These are phyloP conservation scores for Boletales sp. DNA, from an alignment of 768 basidiomycete genomes.

Conservation along the genomic window DNA sequence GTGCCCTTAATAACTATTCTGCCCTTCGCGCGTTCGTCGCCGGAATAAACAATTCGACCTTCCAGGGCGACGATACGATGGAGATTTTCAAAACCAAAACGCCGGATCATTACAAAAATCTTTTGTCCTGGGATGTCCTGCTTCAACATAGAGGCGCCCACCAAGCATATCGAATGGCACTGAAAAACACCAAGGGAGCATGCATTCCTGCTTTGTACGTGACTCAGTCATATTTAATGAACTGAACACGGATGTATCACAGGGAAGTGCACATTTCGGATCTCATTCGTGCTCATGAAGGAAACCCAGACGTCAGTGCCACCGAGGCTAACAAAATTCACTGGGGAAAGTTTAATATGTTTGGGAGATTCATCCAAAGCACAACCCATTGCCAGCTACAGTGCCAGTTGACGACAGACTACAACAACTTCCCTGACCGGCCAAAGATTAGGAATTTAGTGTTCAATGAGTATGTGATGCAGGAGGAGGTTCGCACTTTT, in stretches of 20 bases:
- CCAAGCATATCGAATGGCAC: slow-evolving; percentile 85
- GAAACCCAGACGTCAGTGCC: slow-evolving; percentile 68
- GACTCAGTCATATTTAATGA: slow-evolving; percentile 3
- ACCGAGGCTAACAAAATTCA: slow-evolving; percentile 73
- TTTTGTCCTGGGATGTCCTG: slow-evolving; percentile 81
- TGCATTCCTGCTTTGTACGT: slow-evolving; percentile 84
- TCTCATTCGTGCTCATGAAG: slow-evolving; percentile 82
- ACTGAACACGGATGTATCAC: slow-evolving; percentile 13
- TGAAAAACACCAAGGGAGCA: slow-evolving; percentile 79
- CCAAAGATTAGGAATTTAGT: slow-evolving; percentile 53
- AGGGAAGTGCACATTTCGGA: slow-evolving; percentile 93
- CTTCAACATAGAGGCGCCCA: slow-evolving; percentile 80
- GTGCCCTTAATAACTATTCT: slow-evolving; percentile 88
- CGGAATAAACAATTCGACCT: slow-evolving; percentile 82
- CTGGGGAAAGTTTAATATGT: slow-evolving; percentile 95
- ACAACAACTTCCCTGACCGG: slow-evolving; percentile 61
- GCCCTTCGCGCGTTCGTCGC: slow-evolving; percentile 91
- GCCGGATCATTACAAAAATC: slow-evolving; percentile 69
- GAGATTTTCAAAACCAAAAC: slow-evolving; percentile 64
- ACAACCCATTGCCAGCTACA: slow-evolving; percentile 77
- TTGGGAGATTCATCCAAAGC: slow-evolving; percentile 79
- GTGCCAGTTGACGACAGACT: slow-evolving; percentile 57
- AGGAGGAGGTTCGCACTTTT: slow-evolving; percentile 50
- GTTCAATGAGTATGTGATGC: slow-evolving; percentile 59
- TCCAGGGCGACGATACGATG: slow-evolving; percentile 74